These are phyloP conservation scores for Fusarium luffae DNA, from an alignment of 2,329 filamentous ascomycete genomes.

Conservation along the genomic window DNA sequence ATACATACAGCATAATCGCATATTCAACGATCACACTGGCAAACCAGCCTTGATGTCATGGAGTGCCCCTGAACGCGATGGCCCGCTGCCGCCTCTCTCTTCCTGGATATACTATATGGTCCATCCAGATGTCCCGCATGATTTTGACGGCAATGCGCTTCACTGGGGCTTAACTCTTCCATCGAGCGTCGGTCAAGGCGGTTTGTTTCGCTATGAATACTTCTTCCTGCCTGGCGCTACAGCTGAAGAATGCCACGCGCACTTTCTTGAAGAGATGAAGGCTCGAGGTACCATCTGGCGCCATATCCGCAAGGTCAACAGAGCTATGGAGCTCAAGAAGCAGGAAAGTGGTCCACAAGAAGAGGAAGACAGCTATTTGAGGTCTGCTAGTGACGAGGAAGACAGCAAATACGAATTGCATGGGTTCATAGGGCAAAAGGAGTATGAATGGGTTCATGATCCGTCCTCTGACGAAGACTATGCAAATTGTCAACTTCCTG, in stretches of 20 bases:
- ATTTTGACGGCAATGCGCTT: not conserved
- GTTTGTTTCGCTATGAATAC: not conserved
- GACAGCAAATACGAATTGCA: not conserved
- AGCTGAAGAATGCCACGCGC: not conserved
- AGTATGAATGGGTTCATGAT: not conserved
- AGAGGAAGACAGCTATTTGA: not conserved
- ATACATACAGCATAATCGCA: not conserved
- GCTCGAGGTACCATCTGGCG: slow-evolving; percentile 17
- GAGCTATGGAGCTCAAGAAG: slow-evolving; percentile 3
- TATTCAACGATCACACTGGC: not conserved
- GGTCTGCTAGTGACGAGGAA: not conserved
- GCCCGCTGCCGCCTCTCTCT: not conserved
- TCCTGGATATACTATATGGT: not conserved
- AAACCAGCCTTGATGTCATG: not conserved
- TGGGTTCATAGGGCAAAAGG: not conserved
- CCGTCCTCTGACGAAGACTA: not conserved
- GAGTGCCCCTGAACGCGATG: not conserved
- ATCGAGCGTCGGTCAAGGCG: not conserved
- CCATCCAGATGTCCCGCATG: not conserved
- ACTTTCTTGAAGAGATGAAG: slow-evolving; percentile 8
- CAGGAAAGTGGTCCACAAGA: not conserved
- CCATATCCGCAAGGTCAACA: slow-evolving; percentile 6
- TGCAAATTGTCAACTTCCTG: not conserved
- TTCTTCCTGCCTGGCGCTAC: slow-evolving; percentile 6
- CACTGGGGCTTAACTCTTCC: not conserved